Evolutionary conservation across 768 basidiomycete genomes (phyloP).

Genomic region (Podaxis pistillaris): DNA sequence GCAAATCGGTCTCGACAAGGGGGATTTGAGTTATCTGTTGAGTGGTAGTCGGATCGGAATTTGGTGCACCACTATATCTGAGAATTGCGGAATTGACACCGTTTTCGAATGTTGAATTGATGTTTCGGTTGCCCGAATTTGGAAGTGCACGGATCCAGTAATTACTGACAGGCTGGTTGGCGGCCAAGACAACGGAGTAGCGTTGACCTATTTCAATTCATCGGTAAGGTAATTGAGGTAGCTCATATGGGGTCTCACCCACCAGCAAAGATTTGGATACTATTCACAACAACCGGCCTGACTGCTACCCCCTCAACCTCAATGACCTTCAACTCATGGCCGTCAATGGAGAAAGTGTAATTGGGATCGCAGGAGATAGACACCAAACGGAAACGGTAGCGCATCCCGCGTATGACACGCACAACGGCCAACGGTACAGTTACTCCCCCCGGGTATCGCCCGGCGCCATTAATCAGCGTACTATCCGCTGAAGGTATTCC

Average conservation of each 20-base stretch:
- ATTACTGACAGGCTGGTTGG: conserved; percentile 40
- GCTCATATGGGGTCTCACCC: conserved; percentile 6
- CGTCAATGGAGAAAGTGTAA: conserved; percentile 42
- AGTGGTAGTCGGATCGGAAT: conserved; percentile 22
- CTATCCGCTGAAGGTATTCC: conserved; percentile 29
- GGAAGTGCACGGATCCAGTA: conserved; percentile 40
- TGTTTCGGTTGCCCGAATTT: conserved; percentile 17
- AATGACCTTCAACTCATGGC: conserved; percentile 39
- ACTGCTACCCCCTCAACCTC: conserved; percentile 39
- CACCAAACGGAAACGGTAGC: conserved; percentile 58
- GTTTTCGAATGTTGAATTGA: conserved; percentile 22
- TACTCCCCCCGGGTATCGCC: conserved; percentile 45
- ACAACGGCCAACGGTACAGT: conserved; percentile 39
- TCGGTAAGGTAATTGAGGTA: not conserved
- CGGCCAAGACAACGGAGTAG: conserved; percentile 36
- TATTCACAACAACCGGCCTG: conserved; percentile 34
- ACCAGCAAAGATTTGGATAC: conserved; percentile 38
- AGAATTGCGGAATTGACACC: conserved; percentile 44
- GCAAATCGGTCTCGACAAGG: conserved; percentile 23
- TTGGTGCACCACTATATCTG: conserved; percentile 37
- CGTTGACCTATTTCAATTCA: conserved; percentile 29
- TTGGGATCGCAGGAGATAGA: conserved; percentile 48
- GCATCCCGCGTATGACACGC: conserved; percentile 34
- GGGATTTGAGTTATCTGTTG: conserved; percentile 10
- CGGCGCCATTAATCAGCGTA: conserved; percentile 52